Evolutionary conservation across 2,329 filamentous ascomycete genomes (phyloP).

Genomic region (Fusarium brevicatenulatum): DNA sequence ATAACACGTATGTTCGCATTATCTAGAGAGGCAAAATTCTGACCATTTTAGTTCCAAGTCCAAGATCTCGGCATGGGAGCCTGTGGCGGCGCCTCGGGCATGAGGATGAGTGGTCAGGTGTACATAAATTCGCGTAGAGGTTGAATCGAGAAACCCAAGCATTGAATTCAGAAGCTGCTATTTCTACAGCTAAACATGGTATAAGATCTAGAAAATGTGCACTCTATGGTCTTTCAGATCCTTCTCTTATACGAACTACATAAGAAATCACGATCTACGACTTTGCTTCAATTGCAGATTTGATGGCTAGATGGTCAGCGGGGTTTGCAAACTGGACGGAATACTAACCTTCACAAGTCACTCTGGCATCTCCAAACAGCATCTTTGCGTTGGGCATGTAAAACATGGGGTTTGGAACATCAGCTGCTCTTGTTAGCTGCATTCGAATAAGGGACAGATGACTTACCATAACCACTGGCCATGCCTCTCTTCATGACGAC

Average conservation of each 20-base stretch:
- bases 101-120: constrained; percentile 37
- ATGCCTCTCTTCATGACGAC: constrained; percentile 94
- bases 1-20: constrained; percentile 81
- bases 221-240: constrained; percentile 37
- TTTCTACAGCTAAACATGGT: constrained; percentile 25
- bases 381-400: constrained; percentile 90
- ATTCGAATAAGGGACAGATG: too few species aligned
- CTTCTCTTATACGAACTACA: constrained; percentile 23
- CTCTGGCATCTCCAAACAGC: constrained; percentile 91
- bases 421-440: constrained; percentile 62
- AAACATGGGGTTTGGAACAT: constrained; percentile 94
- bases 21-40: constrained; percentile 19
- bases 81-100: constrained; percentile 51
- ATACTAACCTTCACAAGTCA: constrained; percentile 77
- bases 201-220: constrained; percentile 34
- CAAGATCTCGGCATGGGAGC: constrained; percentile 65
- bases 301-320: constrained; percentile 52
- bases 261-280: constrained; percentile 28
- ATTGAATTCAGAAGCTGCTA: constrained; percentile 28
- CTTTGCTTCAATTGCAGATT: constrained; percentile 53
- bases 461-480: constrained; percentile 84
- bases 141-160: constrained; percentile 22
- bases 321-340: background rate
- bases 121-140: constrained; percentile 46
- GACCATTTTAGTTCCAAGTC: constrained; percentile 57